Base-by-base conservation (phyloP, 345 rosid genomes). In the Eucalyptus regnans region DNA sequence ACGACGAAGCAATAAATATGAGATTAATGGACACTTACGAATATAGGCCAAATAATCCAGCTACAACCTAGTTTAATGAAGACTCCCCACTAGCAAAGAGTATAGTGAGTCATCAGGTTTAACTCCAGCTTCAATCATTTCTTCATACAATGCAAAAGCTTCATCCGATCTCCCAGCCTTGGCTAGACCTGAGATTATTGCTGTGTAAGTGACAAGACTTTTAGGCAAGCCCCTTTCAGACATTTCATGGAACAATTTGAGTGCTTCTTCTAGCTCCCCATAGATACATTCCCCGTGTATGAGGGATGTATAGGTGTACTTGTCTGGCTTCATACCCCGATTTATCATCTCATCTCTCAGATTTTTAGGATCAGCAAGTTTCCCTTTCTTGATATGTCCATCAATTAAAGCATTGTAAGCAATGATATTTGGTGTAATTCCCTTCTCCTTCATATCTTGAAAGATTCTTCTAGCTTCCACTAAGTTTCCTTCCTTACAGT, bases 121-220 rank as follows among this genome's bases (percentile, higher is more conserved):
- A 88, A 90, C 87, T 50, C 98, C 99, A 86, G 92, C 90, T 86
- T 90, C 91, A 37, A 92, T 92, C 97, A 94, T 95, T 91, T 95
- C 96, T 90, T 94, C 96, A 23, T 96, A 95, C 91, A 95, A 93
- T 52, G 90, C 92, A 89, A 96, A 96, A 54, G 99, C 98, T 90
- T 96, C 98, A 50, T 95, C 94, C 7, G 99, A 95, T 89, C 96
- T 94, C 83, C 96, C 99, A 48, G 89, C 93, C 93, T 94, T 96
- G 37, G 96, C 95, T 92, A 97, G 92, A 66, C 96, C 94, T 12
- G 94, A 93, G 80, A 97, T 96, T 86, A 96, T 90, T 83, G 94
- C 94, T 2, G 97, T 92, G 91, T 96, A 97, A 25, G 96, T 92
- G 87, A 90, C 95, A 83, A 90, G 66, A 90, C 91, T 91, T 88